Conservation (phyloP, 1,284 basidiomycete species). For the Ceratobasidium sp. region DNA sequence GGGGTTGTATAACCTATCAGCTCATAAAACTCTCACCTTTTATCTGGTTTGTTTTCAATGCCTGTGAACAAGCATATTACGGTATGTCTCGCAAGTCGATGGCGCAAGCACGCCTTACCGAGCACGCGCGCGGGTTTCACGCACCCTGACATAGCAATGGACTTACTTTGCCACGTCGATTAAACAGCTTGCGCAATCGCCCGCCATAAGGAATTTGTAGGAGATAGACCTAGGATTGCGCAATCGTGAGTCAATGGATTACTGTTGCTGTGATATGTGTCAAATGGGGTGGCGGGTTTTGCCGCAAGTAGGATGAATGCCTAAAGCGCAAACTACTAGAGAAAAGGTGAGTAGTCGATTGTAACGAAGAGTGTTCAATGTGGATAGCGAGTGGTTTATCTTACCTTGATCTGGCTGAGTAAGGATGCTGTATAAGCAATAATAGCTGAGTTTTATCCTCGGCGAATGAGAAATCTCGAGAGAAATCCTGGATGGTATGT, state of each 20-base stretch:
- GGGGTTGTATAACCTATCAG: not conserved
- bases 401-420: no score
- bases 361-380: no score
- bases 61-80: not conserved
- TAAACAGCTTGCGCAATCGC: constrained; percentile 40
- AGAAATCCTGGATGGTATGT: no score
- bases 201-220: no score
- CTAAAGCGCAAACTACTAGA: no score
- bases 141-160: constrained; percentile 12
- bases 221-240: constrained; percentile 11
- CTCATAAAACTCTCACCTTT: not conserved
- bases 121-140: not conserved
- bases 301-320: no score
- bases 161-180: constrained; percentile 27
- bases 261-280: not conserved
- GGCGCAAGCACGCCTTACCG: constrained; percentile 42
- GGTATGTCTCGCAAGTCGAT: constrained; percentile 33
- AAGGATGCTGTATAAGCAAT: no score
- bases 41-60: not conserved
- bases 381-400: no score
- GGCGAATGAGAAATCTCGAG: no score
- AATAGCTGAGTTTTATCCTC: no score
- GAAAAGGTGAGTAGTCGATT: no score
- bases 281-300: no score
- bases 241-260: constrained; percentile 23